Evolutionary conservation across 2,329 filamentous ascomycete species (phyloP), one percentile per base, ranked within the genome.

Genomic region (Cryphonectria carpinicola): DNA sequence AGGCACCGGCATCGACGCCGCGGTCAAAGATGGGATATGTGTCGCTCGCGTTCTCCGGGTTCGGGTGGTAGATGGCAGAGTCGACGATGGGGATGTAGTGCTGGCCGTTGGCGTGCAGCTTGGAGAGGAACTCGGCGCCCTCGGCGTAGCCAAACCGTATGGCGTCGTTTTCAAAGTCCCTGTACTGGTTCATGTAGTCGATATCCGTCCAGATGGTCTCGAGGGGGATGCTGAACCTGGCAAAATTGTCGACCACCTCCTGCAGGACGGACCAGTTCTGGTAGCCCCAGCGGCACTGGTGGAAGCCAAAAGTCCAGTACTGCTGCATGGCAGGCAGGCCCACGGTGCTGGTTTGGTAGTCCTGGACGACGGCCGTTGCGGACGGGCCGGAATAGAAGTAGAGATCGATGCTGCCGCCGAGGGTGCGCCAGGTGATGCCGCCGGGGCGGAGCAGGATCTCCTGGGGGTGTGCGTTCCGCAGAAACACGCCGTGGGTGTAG

Each of bases 251-350:
- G 6, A 93, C 86, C 1, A 93, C 90, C 65, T 89, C 87, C 73
- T 91, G 86, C 3, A 93, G 77, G 39, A 88, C 84, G 1, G 88
- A 87, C 89, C 91, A 94, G 75, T 93, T 93, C 54, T 86, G 82
- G 78, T 96, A 96, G 0, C 93, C 93, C 90, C 93, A 96, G 71
- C 92, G 87, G 75, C 93, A 95, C 78, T 97, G 93, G 74, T 97
- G 93, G 77, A 87, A 95, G 0, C 94, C 94, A 72, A 97, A 89
- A 0, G 90, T 89, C 85, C 89, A 95, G 81, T 96, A 96, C 74
- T 92, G 90, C 77, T 95, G 91, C 88, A 95, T 90, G 0, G 90
- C 90, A 1, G 93, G 93, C 6, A 93, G 82, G 0, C 93, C 93
- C 66, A 91, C 83, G 1, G 90, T 87, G 67, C 87, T 89, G 70